Percentiles rank a stretch among this genome's conserved stretches.
Conservation (phyloP, 192 early-diverging fungal genomes). For the Podila epigama region DNA sequence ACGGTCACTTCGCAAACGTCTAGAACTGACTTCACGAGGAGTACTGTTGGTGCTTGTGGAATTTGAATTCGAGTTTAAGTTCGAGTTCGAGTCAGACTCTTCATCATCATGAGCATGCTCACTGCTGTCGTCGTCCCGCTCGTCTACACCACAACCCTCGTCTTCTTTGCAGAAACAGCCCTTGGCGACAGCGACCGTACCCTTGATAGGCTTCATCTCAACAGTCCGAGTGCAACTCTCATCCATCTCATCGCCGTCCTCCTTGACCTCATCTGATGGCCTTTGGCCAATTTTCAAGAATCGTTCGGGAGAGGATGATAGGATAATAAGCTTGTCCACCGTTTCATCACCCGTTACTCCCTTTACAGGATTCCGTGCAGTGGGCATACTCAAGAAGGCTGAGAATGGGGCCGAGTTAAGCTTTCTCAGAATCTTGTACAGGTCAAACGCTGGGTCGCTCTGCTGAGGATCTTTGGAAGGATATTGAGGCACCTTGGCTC, state of each 20-base stretch:
- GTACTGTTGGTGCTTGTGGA: neutral
- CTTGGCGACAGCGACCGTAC: conserved; percentile 66
- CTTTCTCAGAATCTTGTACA: conserved; percentile 73
- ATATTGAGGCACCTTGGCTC: conserved; percentile 36
- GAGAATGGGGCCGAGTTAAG: conserved; percentile 91
- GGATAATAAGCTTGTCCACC: conserved; percentile 26
- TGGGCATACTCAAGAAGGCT: conserved; percentile 68
- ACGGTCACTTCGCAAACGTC: neutral
- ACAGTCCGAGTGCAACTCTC: conserved; percentile 49
- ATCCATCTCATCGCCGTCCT: neutral
- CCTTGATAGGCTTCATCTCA: conserved; percentile 98
- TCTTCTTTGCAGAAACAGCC: conserved; percentile 52
- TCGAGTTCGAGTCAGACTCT: neutral
- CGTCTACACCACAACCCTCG: conserved; percentile 46
- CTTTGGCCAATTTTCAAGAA: conserved; percentile 39
- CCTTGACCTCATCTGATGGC: conserved; percentile 4
- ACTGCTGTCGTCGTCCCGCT: conserved; percentile 28
- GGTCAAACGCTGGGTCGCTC: conserved; percentile 36
- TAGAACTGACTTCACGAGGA: neutral
- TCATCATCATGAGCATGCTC: conserved; percentile 10
- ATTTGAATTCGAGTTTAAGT: too few relatives aligned
- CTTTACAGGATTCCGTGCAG: conserved; percentile 6
- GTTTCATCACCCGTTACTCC: neutral
- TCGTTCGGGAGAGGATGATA: conserved; percentile 72
- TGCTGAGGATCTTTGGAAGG: neutral